Evolutionary conservation across 441 rosid genomes (phyloP), one percentile per base, ranked within the genome.

Genomic region (Rhodomyrtus psidioides): DNA sequence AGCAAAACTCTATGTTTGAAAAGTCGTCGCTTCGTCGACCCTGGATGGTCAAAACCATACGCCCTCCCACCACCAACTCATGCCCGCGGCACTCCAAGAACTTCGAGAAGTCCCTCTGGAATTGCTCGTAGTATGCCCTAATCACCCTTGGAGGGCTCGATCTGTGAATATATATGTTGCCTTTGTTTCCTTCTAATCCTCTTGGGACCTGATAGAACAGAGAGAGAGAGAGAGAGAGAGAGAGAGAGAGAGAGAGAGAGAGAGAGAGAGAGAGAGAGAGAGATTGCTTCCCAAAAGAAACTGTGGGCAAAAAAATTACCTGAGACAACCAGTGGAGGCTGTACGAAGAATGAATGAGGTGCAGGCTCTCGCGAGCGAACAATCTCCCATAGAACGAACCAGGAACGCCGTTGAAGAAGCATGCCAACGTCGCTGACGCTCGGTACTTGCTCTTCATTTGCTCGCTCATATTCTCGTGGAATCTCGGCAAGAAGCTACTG

Each of bases 301-400:
- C 75, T 62, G 1, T 16, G 44, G 44, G 44, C 15, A 4, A 82
- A 44, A 82, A 82, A 0, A 1, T 81, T 75, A 88, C 89, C 62
- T 84, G 65, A 79, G 92, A 85, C 9, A 89, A 89, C 94, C 94
- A 94, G 19, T 62, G 86, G 76, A 94, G 93, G 49, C 42, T 28
- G 42, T 60, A 28, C 17, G 96, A 91, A 65, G 95, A 93, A 85
- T 91, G 92, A 28, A 94, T 85, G 51, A 93, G 89, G 44, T 94
- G 88, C 19, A 94, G 83, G 58, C 87, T 89, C 5, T 84, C 79
- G 6, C 53, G 6, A 1, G 88, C 89, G 60, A 85, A 85, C 26
- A 85, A 76, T 42, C 84, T 85, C 46, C 75, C 87, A 26, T 34
- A 92, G 90, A 91, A 92, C 53, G 93, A 91, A 79, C 92, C 93